Evolutionary conservation across 352 stramenopile genomes (phyloP).

Genomic region (Globisporangium rhizosaccharum): DNA sequence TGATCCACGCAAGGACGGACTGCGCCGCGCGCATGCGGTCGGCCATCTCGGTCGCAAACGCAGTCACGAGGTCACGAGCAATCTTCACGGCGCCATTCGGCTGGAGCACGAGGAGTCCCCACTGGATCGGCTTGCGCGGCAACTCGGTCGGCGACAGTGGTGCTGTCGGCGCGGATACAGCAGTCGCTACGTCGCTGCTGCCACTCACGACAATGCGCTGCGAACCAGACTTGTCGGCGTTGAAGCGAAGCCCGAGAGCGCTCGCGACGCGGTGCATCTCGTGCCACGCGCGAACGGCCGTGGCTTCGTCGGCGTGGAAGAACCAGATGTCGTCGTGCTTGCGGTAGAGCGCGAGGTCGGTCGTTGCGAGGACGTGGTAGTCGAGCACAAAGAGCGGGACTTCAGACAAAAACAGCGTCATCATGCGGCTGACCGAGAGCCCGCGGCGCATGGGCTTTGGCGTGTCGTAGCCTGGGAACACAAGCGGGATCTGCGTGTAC

Average conservation of each 20-base stretch:
- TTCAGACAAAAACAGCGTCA: slow-evolving; percentile 35
- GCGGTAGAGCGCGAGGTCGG: slow-evolving; percentile 21
- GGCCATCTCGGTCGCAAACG: slow-evolving; percentile 35
- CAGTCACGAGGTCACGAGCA: slow-evolving; percentile 23
- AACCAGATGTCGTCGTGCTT: slow-evolving; percentile 49
- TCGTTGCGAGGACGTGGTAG: slow-evolving; percentile 27
- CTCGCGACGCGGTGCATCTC: slow-evolving; percentile 24
- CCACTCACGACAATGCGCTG: slow-evolving; percentile 12
- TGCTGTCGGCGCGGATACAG: background rate
- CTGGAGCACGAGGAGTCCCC: slow-evolving; percentile 38
- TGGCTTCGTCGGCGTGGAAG: slow-evolving; percentile 26
- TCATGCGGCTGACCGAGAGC: slow-evolving; percentile 28
- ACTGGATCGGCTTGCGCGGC: slow-evolving; percentile 29
- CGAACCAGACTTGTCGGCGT: slow-evolving; percentile 37
- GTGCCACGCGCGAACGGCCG: slow-evolving; percentile 28
- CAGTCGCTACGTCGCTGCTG: background rate
- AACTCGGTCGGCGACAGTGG: slow-evolving; percentile 19
- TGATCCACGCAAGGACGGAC: slow-evolving; percentile 34
- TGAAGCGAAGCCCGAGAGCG: slow-evolving; percentile 27
- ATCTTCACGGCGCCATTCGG: slow-evolving; percentile 32
- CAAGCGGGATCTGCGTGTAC: slow-evolving; percentile 36
- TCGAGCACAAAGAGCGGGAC: slow-evolving; percentile 44
- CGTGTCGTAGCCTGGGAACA: slow-evolving; percentile 24
- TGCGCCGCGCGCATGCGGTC: slow-evolving; percentile 23
- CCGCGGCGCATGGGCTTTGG: slow-evolving; percentile 32